Percentiles rank a stretch among this genome's conserved stretches.
Conservation (phyloP, 1,284 basidiomycete genomes). For the Anthracocystis panici-leucophaei region DNA sequence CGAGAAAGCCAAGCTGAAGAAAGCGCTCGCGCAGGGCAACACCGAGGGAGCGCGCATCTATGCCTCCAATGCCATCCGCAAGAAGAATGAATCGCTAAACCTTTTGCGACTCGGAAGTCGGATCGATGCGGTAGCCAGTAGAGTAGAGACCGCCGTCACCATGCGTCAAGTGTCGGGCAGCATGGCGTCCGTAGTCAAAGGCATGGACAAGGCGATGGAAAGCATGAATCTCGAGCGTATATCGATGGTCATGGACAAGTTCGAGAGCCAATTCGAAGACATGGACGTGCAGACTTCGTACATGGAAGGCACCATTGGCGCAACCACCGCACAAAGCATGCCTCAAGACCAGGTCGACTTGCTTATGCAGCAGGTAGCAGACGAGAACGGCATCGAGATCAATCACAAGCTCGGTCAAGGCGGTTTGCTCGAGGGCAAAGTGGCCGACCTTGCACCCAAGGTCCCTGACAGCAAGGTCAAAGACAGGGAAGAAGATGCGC, state of each 20-base stretch:
- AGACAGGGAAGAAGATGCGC: constrained; percentile 74
- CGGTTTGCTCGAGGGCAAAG: constrained; percentile 75
- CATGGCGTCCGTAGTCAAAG: constrained; percentile 95
- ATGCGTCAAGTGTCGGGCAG: constrained; percentile 88
- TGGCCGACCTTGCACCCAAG: constrained; percentile 61
- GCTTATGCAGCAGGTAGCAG: constrained; percentile 92
- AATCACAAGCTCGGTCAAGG: constrained; percentile 86
- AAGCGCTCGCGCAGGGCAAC: constrained; percentile 95
- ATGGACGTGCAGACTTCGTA: constrained; percentile 97
- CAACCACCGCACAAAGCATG: constrained; percentile 90
- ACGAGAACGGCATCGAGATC: constrained; percentile 95
- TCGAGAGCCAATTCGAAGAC: constrained; percentile 95
- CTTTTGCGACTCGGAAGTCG: constrained; percentile 71
- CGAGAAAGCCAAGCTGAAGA: constrained; percentile 69
- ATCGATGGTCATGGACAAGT: constrained; percentile 98
- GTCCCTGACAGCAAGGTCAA: constrained; percentile 37
- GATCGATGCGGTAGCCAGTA: constrained; percentile 94
- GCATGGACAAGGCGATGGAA: constrained; percentile 99
- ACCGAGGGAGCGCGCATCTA: constrained; percentile 98
- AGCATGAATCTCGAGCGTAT: constrained; percentile 98
- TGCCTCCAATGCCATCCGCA: constrained; percentile 96
- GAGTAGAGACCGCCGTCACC: constrained; percentile 99
- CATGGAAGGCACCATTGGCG: constrained; percentile 96
- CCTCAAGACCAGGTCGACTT: constrained; percentile 97
- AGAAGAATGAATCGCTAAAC: constrained; percentile 95